A percentile compares a stretch with the other conserved stretches of the same genome.
Evolutionary conservation across 2,329 filamentous ascomycete species (phyloP).

Genomic region (Fusarium humuli): DNA sequence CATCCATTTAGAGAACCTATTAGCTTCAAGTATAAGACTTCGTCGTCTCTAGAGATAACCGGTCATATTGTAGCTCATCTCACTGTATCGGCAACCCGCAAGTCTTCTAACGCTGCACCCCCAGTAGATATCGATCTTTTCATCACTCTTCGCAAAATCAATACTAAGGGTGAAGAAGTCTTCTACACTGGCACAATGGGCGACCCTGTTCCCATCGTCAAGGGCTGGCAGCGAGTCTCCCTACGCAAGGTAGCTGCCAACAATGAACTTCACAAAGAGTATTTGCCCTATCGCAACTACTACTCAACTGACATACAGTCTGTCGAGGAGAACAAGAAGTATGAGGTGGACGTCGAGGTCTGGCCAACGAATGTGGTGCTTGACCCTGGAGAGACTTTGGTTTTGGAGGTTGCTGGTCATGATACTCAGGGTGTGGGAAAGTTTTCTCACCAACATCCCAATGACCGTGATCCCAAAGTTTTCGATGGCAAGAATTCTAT

Average conservation of each 20-base stretch:
- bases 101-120: too few relatives aligned
- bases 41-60: conserved; percentile 65
- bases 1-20: too few relatives aligned
- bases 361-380: conserved; percentile 69
- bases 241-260: conserved; percentile 63
- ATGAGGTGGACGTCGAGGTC: conserved; percentile 70
- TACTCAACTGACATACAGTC: conserved; percentile 63
- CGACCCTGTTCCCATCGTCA: conserved; percentile 70
- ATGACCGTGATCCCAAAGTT: too few relatives aligned
- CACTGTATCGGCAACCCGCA: conserved; percentile 55
- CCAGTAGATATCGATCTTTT: conserved; percentile 66
- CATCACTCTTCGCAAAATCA: conserved; percentile 70
- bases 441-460: too few relatives aligned
- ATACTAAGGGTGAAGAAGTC: conserved; percentile 65
- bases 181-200: conserved; percentile 74
- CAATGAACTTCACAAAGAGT: neutral
- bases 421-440: too few relatives aligned
- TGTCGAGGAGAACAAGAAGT: conserved; percentile 60
- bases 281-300: conserved; percentile 65
- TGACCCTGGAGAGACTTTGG: neutral
- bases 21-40: too few relatives aligned
- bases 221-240: conserved; percentile 71
- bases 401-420: too few relatives aligned
- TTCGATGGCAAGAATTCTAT: too few relatives aligned
- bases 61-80: conserved; percentile 74